These are phyloP conservation scores for Marchantia polymorpha DNA, from an alignment of 225 moss, liverwort and hornwort species.

Conservation along the genomic window DNA sequence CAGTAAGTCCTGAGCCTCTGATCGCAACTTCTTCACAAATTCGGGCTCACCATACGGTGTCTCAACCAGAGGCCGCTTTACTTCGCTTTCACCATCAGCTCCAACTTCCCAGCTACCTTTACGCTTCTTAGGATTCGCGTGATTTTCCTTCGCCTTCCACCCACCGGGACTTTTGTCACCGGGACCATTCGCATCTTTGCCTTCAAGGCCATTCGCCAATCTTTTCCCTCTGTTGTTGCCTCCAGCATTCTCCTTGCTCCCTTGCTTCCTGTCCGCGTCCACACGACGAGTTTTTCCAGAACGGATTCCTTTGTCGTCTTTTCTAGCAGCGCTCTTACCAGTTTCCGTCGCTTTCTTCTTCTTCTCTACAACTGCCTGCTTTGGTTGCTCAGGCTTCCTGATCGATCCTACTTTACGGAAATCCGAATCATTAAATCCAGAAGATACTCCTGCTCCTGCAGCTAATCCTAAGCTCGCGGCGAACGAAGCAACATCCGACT, in stretches of 20 bases:
- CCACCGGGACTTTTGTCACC: neutral
- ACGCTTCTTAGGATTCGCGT: slow-evolving; percentile 28
- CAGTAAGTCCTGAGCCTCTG: slow-evolving; percentile 76
- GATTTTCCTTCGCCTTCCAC: slow-evolving; percentile 1
- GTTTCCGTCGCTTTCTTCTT: slow-evolving; percentile 32
- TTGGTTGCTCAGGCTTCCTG: slow-evolving; percentile 29
- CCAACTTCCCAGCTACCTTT: slow-evolving; percentile 28
- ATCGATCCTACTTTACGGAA: slow-evolving; percentile 84
- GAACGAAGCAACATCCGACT: slow-evolving; percentile 83
- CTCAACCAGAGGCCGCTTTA: slow-evolving; percentile 16
- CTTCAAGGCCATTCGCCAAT: neutral
- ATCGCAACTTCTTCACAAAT: slow-evolving; percentile 46
- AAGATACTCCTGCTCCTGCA: slow-evolving; percentile 37
- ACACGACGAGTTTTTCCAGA: neutral
- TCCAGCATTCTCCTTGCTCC: slow-evolving; percentile 29
- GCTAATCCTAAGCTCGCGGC: slow-evolving; percentile 64
- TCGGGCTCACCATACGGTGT: slow-evolving; percentile 9
- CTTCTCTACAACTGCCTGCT: slow-evolving; percentile 5
- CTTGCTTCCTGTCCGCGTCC: slow-evolving; percentile 30
- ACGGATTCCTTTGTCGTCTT: neutral
- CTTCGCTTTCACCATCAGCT: slow-evolving; percentile 10
- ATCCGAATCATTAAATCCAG: slow-evolving; percentile 86
- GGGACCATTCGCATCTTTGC: neutral
- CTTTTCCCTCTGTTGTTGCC: slow-evolving; percentile 4
- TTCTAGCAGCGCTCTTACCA: neutral